phyloP scores from a whole-genome alignment of 805 yeast species.

The Saccharomycopsis capsularis region DNA sequence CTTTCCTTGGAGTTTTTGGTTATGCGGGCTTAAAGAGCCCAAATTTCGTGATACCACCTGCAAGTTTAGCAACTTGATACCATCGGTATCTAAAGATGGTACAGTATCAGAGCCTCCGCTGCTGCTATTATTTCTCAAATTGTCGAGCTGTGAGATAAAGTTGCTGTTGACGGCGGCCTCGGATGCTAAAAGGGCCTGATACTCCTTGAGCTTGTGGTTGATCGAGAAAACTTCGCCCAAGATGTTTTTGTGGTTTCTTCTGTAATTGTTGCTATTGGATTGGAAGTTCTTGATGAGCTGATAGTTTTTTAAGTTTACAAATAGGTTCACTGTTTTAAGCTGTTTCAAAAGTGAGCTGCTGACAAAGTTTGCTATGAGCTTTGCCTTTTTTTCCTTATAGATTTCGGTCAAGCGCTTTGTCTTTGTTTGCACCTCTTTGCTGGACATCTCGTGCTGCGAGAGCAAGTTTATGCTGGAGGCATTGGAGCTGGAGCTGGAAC shows the following conservation, averaged over 20 bases:
- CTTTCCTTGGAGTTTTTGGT: conserved; percentile 6
- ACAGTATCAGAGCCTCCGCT: background rate
- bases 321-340: conserved; percentile 8
- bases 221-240: conserved; percentile 11
- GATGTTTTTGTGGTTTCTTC: conserved; percentile 10
- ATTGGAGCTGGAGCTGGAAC: background rate
- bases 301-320: conserved; percentile 15
- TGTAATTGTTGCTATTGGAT: conserved; percentile 17
- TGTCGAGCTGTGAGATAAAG: background rate
- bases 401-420: background rate
- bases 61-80: conserved; percentile 9
- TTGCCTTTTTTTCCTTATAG: conserved; percentile 1
- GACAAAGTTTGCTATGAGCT: conserved; percentile 2
- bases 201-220: conserved; percentile 5
- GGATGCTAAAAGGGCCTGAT: conserved; percentile 1
- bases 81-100: background rate
- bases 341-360: conserved; percentile 3
- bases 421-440: background rate
- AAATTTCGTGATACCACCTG: conserved; percentile 11
- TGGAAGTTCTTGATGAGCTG: conserved; percentile 14
- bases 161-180: conserved; percentile 9
- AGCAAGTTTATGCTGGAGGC: background rate
- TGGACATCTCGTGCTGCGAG: background rate
- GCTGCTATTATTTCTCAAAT: background rate
- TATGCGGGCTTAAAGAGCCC: background rate